Conservation (phyloP, 805 yeast genomes). For the Suhomyces xylopsoci region DNA sequence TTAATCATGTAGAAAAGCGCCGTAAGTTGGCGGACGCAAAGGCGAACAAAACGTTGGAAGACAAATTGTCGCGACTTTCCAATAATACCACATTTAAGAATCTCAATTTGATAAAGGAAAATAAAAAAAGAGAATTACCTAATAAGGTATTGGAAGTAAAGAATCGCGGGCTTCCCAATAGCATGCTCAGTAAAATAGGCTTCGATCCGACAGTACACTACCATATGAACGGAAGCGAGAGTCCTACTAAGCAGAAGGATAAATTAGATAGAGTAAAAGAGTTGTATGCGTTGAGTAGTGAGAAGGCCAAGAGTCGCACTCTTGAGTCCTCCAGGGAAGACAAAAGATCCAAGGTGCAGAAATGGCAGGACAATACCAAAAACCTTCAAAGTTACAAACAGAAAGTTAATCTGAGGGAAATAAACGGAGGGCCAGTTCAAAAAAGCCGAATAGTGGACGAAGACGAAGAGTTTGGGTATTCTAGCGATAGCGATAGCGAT, state of each 20-base stretch:
- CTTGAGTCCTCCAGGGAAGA: constrained; percentile 16
- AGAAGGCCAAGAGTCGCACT: constrained; percentile 14
- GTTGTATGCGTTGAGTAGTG: constrained; percentile 19
- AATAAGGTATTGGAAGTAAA: constrained; percentile 17
- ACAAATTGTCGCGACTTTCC: constrained; percentile 26
- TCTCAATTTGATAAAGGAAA: constrained; percentile 17
- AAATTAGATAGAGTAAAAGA: constrained; percentile 15
- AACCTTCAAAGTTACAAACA: constrained; percentile 15
- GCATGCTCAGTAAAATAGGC: constrained; percentile 43
- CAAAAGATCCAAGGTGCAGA: constrained; percentile 14
- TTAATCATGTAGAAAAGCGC: constrained; percentile 36
- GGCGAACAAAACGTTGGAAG: constrained; percentile 34
- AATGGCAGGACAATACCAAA: constrained; percentile 23
- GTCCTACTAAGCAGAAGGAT: constrained; percentile 10
- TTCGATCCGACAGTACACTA: constrained; percentile 46
- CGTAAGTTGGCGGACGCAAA: constrained; percentile 24
- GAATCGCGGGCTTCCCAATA: constrained; percentile 17
- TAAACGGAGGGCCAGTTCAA: constrained; percentile 6
- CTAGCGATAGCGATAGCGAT: constrained; percentile 21
- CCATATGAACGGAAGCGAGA: constrained; percentile 7
- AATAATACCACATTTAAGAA: constrained; percentile 17
- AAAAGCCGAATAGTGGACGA: constrained; percentile 4
- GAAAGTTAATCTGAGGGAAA: constrained; percentile 6
- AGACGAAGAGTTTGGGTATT: constrained; percentile 6
- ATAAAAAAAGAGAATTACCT: constrained; percentile 4